A percentile compares a stretch with the other conserved stretches of the same genome.
These are phyloP conservation scores for Ogataea allantospora DNA, from an alignment of 805 yeast genomes.

Conservation along the genomic window DNA sequence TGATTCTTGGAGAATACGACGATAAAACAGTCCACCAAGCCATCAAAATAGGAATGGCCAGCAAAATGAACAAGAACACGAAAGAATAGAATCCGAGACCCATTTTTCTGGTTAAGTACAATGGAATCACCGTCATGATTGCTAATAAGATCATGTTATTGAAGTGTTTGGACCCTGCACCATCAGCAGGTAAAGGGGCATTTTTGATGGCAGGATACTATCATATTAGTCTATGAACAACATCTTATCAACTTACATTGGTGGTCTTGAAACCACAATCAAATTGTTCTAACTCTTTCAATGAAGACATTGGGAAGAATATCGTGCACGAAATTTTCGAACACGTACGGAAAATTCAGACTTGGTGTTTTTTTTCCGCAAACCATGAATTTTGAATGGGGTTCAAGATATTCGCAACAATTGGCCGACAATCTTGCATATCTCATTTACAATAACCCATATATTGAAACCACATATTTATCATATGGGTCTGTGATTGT, in stretches of 20 bases:
- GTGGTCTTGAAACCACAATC: conserved; percentile 54
- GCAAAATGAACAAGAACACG: conserved; percentile 53
- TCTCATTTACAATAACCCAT: conserved; percentile 20
- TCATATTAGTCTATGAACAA: conserved; percentile 1
- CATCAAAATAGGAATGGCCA: conserved; percentile 69
- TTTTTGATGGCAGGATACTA: conserved; percentile 72
- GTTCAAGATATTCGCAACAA: conserved; percentile 2
- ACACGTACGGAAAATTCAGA: conserved; percentile 8
- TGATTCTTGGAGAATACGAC: conserved; percentile 75
- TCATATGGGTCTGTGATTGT: conserved; percentile 19
- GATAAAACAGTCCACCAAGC: conserved; percentile 81
- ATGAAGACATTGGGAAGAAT: conserved; percentile 8
- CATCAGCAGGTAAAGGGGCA: conserved; percentile 89
- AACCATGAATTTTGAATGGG: conserved; percentile 7
- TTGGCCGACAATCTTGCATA: conserved; percentile 19
- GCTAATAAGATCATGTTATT: conserved; percentile 54
- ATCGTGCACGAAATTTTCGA: conserved; percentile 2
- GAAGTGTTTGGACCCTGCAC: conserved; percentile 79
- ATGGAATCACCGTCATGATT: conserved; percentile 58
- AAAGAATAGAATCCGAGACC: conserved; percentile 72
- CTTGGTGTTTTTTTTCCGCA: conserved; percentile 1
- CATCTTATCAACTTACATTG: conserved; percentile 32
- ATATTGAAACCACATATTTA: conserved; percentile 17
- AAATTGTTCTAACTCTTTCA: conserved; percentile 24
- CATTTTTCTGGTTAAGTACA: conserved; percentile 56